Evolutionary conservation across 2,329 filamentous ascomycete genomes (phyloP), one percentile per base, ranked within the genome.

Genomic region (Chaetomium sp.): DNA sequence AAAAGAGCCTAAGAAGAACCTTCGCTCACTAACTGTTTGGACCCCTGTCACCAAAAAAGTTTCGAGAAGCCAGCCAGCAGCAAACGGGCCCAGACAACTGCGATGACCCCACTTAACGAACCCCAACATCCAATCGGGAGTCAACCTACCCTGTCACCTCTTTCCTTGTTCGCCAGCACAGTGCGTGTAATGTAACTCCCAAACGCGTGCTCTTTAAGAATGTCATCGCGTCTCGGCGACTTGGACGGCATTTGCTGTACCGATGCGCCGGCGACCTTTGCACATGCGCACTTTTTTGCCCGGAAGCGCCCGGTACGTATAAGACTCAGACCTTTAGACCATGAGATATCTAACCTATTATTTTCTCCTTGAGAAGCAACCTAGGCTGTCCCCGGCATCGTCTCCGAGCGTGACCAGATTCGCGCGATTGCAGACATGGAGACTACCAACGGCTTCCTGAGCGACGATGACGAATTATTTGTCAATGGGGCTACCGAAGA

Each of bases 381-480:
- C 10, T 42, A 31, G 2, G 38, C 31, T 33, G 25, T 54, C 47
- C 16, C 23, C 53, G 29, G 42, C 21, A 31, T 21, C 42, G 7
- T 13, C 27, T 21, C 53, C 29, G 27, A 57, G 60, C 60, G 53
- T 45, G 23, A 49, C 35, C 27, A 9, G 13, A 21, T 49, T 8
- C 49, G n/a, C 13, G 23, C 25, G 10, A 21, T 19, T 29, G 3
- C 29, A 21, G 51, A 12, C 47, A 70, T 69, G 69, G 55, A 55
- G 4, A 55, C 29, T 10, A 8, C 35, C n/a, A 68, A 67, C 21
- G 47, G 59, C n/a, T 31, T 62, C 21, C 16, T 54, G 12, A 65
- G 53, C 59, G 67, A 66, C 8, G 69, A 70, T 6, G 66, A 69
- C 27, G 70, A 70, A 63, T 66, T 70, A 2, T 47, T 65, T 13